These are phyloP conservation scores for Phytophthora tentaculata DNA, from an alignment of 352 stramenopile species.

Conservation along the genomic window DNA sequence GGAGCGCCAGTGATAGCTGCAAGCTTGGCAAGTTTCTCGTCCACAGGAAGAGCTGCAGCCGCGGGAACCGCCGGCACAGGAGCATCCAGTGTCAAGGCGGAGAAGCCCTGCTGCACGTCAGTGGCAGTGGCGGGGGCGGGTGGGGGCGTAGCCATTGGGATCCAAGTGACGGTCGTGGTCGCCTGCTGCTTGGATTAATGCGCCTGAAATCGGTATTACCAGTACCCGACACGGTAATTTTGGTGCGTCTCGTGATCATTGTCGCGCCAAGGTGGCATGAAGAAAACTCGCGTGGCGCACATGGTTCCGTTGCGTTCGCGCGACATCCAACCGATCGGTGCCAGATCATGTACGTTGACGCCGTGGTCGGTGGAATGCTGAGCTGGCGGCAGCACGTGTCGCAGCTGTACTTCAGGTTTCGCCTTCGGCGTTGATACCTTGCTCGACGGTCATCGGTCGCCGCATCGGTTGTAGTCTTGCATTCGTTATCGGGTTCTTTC, in stretches of 20 bases:
- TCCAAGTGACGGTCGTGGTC: slow-evolving; percentile 11
- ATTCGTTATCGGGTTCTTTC: background rate
- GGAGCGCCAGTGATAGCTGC: slow-evolving; percentile 57
- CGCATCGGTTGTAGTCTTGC: slow-evolving; percentile 28
- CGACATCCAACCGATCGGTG: slow-evolving; percentile 2
- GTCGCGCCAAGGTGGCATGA: slow-evolving; percentile 7
- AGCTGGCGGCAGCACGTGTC: slow-evolving; percentile 19
- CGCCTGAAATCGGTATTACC: slow-evolving; percentile 14
- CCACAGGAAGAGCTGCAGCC: slow-evolving; percentile 48
- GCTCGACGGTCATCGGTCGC: slow-evolving; percentile 13
- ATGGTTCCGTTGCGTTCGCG: background rate
- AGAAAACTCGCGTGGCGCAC: slow-evolving; percentile 25
- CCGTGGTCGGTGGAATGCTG: slow-evolving; percentile 14
- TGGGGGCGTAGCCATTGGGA: slow-evolving; percentile 45
- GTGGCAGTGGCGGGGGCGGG: slow-evolving; percentile 41
- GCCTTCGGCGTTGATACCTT: slow-evolving; percentile 4
- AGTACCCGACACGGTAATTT: slow-evolving; percentile 12
- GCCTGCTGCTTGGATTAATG: slow-evolving; percentile 13
- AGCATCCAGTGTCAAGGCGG: slow-evolving; percentile 47
- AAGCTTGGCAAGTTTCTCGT: slow-evolving; percentile 72
- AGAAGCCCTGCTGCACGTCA: slow-evolving; percentile 58
- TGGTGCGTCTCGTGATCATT: slow-evolving; percentile 17
- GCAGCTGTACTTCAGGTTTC: slow-evolving; percentile 26
- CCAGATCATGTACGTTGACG: background rate
- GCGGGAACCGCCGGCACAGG: slow-evolving; percentile 30